phyloP scores from a whole-genome alignment of 805 yeast species.

The Jamesozyma lodderae region DNA sequence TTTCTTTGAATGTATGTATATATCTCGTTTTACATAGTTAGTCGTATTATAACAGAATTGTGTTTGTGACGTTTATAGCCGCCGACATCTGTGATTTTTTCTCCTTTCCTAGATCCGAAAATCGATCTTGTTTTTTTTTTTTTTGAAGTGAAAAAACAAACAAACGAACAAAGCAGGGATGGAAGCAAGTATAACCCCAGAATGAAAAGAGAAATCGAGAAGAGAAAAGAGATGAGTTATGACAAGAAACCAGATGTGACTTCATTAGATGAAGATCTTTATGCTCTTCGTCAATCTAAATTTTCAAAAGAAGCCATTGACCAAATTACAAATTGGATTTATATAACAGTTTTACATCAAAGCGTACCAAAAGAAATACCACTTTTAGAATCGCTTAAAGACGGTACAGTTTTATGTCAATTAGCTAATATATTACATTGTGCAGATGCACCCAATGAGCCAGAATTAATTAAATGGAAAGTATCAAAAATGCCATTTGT shows the following conservation, averaged over 20 bases:
- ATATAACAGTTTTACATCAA: conserved; percentile 29
- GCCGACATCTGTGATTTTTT: no score
- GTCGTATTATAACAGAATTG: no score
- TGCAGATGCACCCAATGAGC: conserved; percentile 24
- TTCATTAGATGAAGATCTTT: conserved; percentile 56
- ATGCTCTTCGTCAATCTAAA: conserved; percentile 41
- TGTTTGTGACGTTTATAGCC: no score
- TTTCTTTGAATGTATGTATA: no score
- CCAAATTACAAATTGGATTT: conserved; percentile 50
- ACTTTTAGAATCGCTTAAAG: conserved; percentile 47
- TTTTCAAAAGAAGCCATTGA: conserved; percentile 35
- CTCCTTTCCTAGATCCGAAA: no score
- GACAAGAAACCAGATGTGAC: conserved; percentile 36
- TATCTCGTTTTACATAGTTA: no score
- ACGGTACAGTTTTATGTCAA: conserved; percentile 49
- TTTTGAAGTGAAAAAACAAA: no score
- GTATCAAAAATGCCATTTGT: conserved; percentile 66
- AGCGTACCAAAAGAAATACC: conserved; percentile 19
- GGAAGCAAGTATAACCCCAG: no score
- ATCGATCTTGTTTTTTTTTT: no score
- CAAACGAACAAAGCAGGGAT: no score
- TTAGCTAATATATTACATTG: conserved; percentile 32
- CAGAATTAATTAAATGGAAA: conserved; percentile 39
- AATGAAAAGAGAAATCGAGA: no score
- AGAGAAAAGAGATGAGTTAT: conserved; percentile 17